Evolutionary conservation across 2,329 filamentous ascomycete species (phyloP).

Genomic region (Aspergillus sergii): DNA sequence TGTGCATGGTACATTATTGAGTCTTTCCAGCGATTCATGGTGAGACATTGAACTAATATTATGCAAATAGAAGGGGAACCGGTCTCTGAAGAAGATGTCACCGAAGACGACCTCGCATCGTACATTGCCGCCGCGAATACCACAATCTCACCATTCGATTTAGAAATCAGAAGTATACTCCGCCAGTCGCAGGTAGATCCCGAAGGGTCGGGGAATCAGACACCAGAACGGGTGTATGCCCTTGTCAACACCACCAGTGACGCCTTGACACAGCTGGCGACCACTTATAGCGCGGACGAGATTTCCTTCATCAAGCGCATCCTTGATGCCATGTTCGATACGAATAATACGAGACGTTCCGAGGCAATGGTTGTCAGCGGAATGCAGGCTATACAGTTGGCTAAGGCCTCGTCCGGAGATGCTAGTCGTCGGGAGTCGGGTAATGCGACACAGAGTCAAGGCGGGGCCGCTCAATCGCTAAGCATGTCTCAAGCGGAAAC

Average conservation of each 20-base stretch:
- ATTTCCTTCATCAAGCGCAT: slow-evolving; percentile 86
- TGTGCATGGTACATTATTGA: slow-evolving; percentile 49
- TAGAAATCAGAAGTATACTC: slow-evolving; percentile 76
- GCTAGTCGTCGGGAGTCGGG: slow-evolving; percentile 51
- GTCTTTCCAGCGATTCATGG: background rate
- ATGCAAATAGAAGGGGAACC: slow-evolving; percentile 45
- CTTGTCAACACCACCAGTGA: slow-evolving; percentile 89
- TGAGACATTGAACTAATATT: background rate
- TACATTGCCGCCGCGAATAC: slow-evolving; percentile 72
- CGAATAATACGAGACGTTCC: slow-evolving; percentile 74
- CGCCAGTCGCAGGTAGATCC: slow-evolving; percentile 62
- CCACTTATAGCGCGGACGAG: slow-evolving; percentile 77
- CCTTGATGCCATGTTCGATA: slow-evolving; percentile 89
- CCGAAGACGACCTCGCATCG: slow-evolving; percentile 65
- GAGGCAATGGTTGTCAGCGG: slow-evolving; percentile 82
- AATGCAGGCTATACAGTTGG: slow-evolving; percentile 75
- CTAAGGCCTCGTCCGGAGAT: slow-evolving; percentile 46
- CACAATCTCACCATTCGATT: slow-evolving; percentile 77
- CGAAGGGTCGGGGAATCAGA: slow-evolving; percentile 5
- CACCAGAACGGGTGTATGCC: slow-evolving; percentile 67
- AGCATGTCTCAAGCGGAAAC: slow-evolving; percentile 77
- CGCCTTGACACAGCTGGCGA: slow-evolving; percentile 81
- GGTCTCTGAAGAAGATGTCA: slow-evolving; percentile 64
- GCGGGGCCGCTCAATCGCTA: slow-evolving; percentile 54
- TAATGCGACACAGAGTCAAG: slow-evolving; percentile 38